Conservation (phyloP, 257 asterid species). For the Echites panduratus region DNA sequence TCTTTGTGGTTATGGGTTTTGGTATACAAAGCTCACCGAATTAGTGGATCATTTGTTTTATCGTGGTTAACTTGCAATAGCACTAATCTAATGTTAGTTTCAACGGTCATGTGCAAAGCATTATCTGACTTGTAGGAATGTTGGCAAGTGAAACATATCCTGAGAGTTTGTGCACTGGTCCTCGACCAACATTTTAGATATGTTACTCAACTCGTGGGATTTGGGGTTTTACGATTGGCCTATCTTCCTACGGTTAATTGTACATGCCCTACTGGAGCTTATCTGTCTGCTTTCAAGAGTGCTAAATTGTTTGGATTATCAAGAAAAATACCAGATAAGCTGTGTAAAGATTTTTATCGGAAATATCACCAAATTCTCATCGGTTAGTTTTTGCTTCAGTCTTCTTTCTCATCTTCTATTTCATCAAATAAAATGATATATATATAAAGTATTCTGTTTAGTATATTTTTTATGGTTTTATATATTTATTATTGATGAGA, state of each 20-base stretch:
- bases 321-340: no score
- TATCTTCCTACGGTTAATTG: background rate
- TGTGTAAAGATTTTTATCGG: no score
- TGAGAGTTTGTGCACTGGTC: slow-evolving; percentile 5
- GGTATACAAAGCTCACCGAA: slow-evolving; percentile 43
- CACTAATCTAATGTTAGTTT: slow-evolving; percentile 45
- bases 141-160: slow-evolving; percentile 15
- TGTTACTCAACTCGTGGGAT: background rate
- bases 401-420: no score
- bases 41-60: slow-evolving; percentile 25
- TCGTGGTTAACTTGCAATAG: slow-evolving; percentile 34
- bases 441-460: no score
- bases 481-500: no score
- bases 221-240: background rate
- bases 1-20: slow-evolving; percentile 32
- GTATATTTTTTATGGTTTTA: no score
- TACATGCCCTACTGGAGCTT: background rate
- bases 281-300: background rate
- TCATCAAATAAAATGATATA: no score
- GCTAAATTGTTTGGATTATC: no score
- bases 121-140: slow-evolving; percentile 18
- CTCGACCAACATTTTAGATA: background rate
- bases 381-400: no score
- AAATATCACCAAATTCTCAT: no score
- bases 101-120: slow-evolving; percentile 34